Percentiles rank a stretch among this genome's conserved stretches.
phyloP scores from a whole-genome alignment of 192 early-diverging fungal species.

The Gaertneriomyces semiglobifer region DNA sequence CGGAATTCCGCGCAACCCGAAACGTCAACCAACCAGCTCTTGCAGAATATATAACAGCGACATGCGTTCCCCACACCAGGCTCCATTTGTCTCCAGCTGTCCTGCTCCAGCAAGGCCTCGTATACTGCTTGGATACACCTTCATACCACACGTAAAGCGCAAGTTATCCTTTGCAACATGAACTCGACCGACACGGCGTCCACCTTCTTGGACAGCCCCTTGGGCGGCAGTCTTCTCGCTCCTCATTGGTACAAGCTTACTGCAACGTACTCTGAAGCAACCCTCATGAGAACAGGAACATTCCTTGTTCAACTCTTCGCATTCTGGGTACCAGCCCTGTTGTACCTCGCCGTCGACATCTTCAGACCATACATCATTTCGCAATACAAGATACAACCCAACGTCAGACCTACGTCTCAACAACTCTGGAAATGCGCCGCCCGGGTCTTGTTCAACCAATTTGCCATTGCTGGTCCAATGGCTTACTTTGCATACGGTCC shows the following conservation, averaged over 20 bases:
- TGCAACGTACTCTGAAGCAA: conserved; percentile 1
- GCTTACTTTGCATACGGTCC: conserved; percentile 3
- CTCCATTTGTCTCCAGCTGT: too few species aligned
- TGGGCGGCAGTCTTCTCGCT: not conserved
- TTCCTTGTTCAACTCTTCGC: conserved; percentile 12
- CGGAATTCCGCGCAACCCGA: too few species aligned
- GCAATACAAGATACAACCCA: conserved; percentile 16
- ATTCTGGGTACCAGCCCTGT: conserved; percentile 10
- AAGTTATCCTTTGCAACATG: too few species aligned
- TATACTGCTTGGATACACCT: too few species aligned
- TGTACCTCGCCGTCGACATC: conserved; percentile 20
- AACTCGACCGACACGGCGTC: too few species aligned
- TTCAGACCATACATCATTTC: conserved; percentile 2
- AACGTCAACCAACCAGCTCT: too few species aligned
- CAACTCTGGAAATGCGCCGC: conserved; percentile 9
- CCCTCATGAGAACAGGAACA: conserved; percentile 13
- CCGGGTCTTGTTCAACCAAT: conserved; percentile 20
- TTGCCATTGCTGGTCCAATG: conserved; percentile 1
- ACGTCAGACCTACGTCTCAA: not conserved
- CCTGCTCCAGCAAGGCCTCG: too few species aligned
- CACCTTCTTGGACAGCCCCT: conserved; percentile 7
- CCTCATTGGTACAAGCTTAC: conserved; percentile 2
- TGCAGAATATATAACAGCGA: too few species aligned
- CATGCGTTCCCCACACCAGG: too few species aligned
- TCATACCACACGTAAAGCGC: too few species aligned